Base-by-base conservation (phyloP, 129 eudicot species). In the Tagetes patula region DNA sequence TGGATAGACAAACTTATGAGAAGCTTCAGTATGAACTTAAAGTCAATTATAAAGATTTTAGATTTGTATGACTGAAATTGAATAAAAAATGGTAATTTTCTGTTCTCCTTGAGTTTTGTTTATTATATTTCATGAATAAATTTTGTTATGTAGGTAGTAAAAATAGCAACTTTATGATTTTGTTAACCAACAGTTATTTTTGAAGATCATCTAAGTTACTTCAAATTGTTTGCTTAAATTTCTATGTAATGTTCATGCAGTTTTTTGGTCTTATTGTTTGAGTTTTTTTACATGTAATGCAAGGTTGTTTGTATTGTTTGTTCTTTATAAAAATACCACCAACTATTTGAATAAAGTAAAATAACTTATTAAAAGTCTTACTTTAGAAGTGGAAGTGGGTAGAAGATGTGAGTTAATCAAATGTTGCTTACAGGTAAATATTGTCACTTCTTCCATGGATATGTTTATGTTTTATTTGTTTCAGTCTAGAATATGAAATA, bases 21-120 rank as follows among this genome's bases (percentile, higher is more conserved):
- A 81, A 83, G 82, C 96, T 95, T 78, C 56, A 34, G 13, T 49
- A 13, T 65, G 93, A 81, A 71, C 81, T 90, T 62, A 34, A 82
- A 78, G 82, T 76, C 41, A 79, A 80, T 53, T 75, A 75, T 53
- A 67, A 82, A 7, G 75, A 71, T 52, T 37, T 33, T 12, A 7
- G 75, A 71, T 52, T 37, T 33, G 14, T 56, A n/a, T 65, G 58
- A 66, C 43, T 34, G 73, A 70, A 81, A 70, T 20, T 5, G 69
- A 75, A 66, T 71, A 45, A 37, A 13, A 55, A 71, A 64, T 64
- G 73, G 69, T 59, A 47, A 58, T 34, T 50, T 52, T 37, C 31
- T 9, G 32, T 27, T 10, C 8, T 56, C 37, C 54, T 13, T 9
- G 56, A 9, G 27, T 20, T 54, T 39, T 38, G 0, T 38, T 46